Evolutionary conservation across 129 eudicot genomes (phyloP).

Genomic region (Solidago caesia): DNA sequence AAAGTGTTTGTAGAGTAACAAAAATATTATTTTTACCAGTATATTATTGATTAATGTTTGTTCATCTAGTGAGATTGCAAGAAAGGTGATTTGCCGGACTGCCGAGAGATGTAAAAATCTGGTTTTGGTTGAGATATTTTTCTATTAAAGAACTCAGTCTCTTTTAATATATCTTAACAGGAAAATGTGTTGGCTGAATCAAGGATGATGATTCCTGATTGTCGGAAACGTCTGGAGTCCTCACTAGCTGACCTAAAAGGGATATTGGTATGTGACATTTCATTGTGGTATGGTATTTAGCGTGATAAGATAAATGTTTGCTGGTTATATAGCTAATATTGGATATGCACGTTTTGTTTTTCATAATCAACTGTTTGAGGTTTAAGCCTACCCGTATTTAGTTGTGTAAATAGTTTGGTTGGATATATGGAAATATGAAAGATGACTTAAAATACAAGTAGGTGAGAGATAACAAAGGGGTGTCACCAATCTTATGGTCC

Average conservation of each 20-base stretch:
- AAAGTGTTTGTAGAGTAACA: constrained; percentile 6
- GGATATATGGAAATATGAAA: background rate
- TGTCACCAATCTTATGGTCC: background rate
- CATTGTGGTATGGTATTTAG: background rate
- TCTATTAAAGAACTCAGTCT: background rate
- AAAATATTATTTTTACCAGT: background rate
- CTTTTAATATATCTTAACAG: constrained; percentile 35
- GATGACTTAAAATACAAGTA: background rate
- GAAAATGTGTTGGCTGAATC: constrained; percentile 94
- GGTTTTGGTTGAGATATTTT: background rate
- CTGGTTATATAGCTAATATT: constrained; percentile 1
- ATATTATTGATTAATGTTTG: background rate
- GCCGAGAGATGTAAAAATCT: background rate
- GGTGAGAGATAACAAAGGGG: background rate
- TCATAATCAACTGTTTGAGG: background rate
- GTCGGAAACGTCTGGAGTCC: constrained; percentile 82
- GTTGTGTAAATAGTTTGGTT: background rate
- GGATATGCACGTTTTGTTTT: background rate
- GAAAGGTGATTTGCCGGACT: constrained; percentile 18
- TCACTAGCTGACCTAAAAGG: constrained; percentile 77
- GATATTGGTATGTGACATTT: constrained; percentile 48
- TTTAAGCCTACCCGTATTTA: background rate
- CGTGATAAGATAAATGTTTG: background rate
- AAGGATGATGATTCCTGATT: constrained; percentile 95
- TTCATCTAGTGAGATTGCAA: constrained; percentile 5